These are phyloP conservation scores for Gossypioides kirkii DNA, from an alignment of 345 rosid species.

Conservation along the genomic window DNA sequence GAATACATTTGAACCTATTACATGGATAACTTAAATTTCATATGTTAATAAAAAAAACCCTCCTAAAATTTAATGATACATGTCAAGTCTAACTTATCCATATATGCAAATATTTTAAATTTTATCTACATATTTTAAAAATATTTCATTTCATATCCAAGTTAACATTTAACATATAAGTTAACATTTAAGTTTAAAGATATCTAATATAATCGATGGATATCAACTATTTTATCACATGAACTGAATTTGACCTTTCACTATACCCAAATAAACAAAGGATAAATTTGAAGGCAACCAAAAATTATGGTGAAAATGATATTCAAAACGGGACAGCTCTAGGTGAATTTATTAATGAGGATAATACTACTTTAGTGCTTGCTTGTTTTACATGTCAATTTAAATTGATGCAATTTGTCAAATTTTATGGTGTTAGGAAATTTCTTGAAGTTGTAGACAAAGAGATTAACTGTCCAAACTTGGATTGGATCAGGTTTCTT, in stretches of 20 bases:
- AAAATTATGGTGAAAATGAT: neutral
- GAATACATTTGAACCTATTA: no score
- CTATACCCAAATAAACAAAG: neutral
- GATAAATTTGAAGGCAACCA: neutral
- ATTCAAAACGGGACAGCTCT: neutral
- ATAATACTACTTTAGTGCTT: conserved; percentile 1
- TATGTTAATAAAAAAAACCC: no score
- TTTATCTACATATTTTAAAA: no score
- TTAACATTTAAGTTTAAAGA: no score
- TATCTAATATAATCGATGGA: neutral
- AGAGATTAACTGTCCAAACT: neutral
- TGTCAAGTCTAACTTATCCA: no score
- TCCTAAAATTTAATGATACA: no score
- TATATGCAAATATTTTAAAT: no score
- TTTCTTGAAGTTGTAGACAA: neutral
- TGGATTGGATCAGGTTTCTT: conserved; percentile 8
- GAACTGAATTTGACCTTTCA: neutral
- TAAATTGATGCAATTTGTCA: neutral
- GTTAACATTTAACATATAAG: no score
- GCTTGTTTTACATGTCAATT: neutral
- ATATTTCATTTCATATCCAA: no score
- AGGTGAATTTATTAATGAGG: neutral
- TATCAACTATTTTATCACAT: neutral
- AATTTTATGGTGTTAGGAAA: neutral
- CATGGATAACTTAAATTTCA: no score